Conservation (phyloP, 768 basidiomycete species). For the Daedaleopsis nitida region DNA sequence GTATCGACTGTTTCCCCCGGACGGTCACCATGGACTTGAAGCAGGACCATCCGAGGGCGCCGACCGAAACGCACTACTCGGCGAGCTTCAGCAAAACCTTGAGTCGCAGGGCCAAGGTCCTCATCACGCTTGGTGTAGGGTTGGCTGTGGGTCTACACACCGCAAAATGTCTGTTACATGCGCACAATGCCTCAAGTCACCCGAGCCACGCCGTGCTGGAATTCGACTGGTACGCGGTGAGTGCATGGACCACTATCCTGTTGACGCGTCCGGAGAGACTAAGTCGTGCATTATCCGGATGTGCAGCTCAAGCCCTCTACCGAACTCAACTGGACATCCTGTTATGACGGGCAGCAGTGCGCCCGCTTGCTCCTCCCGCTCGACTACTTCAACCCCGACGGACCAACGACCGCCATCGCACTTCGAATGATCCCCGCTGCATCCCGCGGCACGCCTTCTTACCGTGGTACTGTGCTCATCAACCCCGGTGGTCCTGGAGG, state of each 20-base stretch:
- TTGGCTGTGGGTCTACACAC: background rate
- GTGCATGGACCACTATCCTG: background rate
- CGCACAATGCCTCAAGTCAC: too few species aligned
- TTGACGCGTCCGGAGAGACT: background rate
- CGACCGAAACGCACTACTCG: too few species aligned
- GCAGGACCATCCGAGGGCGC: too few species aligned
- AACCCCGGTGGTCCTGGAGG: conserved; percentile 18
- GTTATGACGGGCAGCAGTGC: conserved; percentile 14
- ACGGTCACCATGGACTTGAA: too few species aligned
- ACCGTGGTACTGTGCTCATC: conserved; percentile 13
- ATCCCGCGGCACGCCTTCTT: background rate
- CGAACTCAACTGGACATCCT: conserved; percentile 17
- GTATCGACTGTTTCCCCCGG: too few species aligned
- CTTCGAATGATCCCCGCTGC: conserved; percentile 10
- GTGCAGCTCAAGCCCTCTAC: conserved; percentile 6
- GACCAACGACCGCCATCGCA: conserved; percentile 7
- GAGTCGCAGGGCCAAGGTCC: too few species aligned
- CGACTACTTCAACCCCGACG: conserved; percentile 6
- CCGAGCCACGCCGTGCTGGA: background rate
- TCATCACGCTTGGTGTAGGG: too few species aligned
- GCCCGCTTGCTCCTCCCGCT: conserved; percentile 19
- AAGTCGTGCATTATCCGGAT: background rate
- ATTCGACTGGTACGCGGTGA: background rate
- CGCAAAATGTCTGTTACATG: too few species aligned
- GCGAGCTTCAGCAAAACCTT: too few species aligned